These are phyloP conservation scores for Nissolia schottii DNA, from an alignment of 306 rosid species.

Conservation along the genomic window DNA sequence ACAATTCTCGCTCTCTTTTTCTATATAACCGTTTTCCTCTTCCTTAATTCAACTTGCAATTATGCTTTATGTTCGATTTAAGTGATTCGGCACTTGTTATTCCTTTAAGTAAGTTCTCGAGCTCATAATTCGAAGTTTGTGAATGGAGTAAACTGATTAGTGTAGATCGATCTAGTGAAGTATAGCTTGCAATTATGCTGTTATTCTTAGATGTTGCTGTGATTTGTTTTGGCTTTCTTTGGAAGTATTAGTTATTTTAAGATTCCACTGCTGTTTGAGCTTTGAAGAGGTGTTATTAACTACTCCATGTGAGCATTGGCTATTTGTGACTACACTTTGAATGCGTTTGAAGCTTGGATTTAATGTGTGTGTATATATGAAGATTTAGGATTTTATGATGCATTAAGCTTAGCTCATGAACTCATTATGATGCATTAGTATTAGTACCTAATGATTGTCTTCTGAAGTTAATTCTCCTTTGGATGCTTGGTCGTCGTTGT, in stretches of 20 bases:
- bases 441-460: background rate
- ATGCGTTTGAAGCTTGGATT: background rate
- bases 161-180: too few relatives aligned
- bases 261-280: background rate
- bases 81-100: too few relatives aligned
- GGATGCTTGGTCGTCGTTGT: background rate
- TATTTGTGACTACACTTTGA: background rate
- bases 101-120: too few relatives aligned
- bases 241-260: too few relatives aligned
- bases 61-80: background rate
- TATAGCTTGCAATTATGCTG: too few relatives aligned
- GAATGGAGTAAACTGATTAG: too few relatives aligned
- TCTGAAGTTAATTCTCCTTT: background rate
- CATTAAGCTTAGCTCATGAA: background rate
- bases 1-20: slow-evolving; percentile 7
- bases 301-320: slow-evolving; percentile 5
- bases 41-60: background rate
- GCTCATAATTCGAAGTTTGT: too few relatives aligned
- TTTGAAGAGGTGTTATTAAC: background rate
- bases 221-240: too few relatives aligned
- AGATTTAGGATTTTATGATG: background rate
- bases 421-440: background rate
- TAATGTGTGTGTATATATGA: background rate
- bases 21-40: too few relatives aligned
- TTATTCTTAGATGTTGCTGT: too few relatives aligned